Evolutionary conservation across 257 asterid genomes (phyloP).

Genomic region (Vinca minor): DNA sequence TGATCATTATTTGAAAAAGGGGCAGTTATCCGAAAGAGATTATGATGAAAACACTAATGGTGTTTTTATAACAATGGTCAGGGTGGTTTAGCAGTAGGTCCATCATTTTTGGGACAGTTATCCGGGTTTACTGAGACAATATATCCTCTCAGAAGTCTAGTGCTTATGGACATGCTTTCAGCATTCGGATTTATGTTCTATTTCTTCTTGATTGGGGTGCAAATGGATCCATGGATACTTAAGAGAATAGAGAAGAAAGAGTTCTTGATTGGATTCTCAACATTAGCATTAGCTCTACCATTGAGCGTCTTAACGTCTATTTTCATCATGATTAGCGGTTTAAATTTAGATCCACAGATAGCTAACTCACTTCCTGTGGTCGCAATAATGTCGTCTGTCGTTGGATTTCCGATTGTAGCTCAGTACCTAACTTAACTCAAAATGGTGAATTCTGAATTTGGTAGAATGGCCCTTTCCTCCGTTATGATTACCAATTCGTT

Average conservation of each 20-base stretch:
- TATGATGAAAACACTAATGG: too few relatives aligned
- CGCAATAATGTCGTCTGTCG: slow-evolving; percentile 22
- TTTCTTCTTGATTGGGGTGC: slow-evolving; percentile 44
- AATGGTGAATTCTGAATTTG: slow-evolving; percentile 36
- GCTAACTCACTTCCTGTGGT: slow-evolving; percentile 11
- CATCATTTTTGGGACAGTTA: slow-evolving; percentile 30
- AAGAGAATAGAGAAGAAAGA: slow-evolving; percentile 25
- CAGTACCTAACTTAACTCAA: slow-evolving; percentile 34
- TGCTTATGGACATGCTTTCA: slow-evolving; percentile 25
- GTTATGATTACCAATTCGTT: slow-evolving; percentile 23
- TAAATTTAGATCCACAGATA: neutral
- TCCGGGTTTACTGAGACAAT: slow-evolving; percentile 17
- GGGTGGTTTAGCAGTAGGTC: slow-evolving; percentile 29
- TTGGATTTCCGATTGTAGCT: slow-evolving; percentile 31
- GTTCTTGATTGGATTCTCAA: slow-evolving; percentile 23
- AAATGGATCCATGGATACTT: slow-evolving; percentile 36
- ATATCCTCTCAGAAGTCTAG: slow-evolving; percentile 21
- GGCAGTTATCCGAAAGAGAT: too few relatives aligned
- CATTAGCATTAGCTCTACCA: slow-evolving; percentile 16
- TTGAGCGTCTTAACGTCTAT: slow-evolving; percentile 14
- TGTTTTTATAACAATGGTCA: neutral
- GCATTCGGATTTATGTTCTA: slow-evolving; percentile 30
- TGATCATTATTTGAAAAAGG: too few relatives aligned
- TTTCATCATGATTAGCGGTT: neutral
- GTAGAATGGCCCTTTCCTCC: slow-evolving; percentile 29